phyloP scores from a whole-genome alignment of 768 basidiomycete species.

The Russula virescens region DNA sequence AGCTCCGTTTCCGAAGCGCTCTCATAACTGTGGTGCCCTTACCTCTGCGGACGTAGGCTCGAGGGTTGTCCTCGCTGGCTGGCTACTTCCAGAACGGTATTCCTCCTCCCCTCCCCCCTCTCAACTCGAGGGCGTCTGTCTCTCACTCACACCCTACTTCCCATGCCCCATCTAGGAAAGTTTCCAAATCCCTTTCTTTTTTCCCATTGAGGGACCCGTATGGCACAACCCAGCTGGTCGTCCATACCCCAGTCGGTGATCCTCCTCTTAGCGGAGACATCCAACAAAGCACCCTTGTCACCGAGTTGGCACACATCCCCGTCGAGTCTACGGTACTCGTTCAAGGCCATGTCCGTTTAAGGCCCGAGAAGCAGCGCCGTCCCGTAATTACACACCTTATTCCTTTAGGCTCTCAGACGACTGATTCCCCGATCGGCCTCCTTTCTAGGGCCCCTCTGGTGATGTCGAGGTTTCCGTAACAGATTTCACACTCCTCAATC shows the following conservation, averaged over 20 bases:
- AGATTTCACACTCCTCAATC: constrained; percentile 69
- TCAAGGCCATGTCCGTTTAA: constrained; percentile 60
- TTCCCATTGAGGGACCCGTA: constrained; percentile 77
- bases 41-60: constrained; percentile 22
- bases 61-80: constrained; percentile 68
- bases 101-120: constrained; percentile 27
- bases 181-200: constrained; percentile 69
- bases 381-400: constrained; percentile 35
- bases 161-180: constrained; percentile 46
- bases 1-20: constrained; percentile 28
- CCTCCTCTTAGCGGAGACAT: constrained; percentile 12
- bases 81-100: constrained; percentile 79
- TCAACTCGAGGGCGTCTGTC: background rate
- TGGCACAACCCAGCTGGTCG: constrained; percentile 75
- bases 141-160: constrained; percentile 27
- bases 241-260: constrained; percentile 33
- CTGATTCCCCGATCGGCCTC: constrained; percentile 9
- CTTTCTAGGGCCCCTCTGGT: constrained; percentile 52
- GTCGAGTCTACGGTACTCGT: constrained; percentile 75
- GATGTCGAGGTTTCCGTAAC: constrained; percentile 77
- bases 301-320: constrained; percentile 55
- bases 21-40: constrained; percentile 28
- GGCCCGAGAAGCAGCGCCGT: constrained; percentile 58
- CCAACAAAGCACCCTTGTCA: constrained; percentile 29
- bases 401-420: constrained; percentile 3